Base-by-base conservation (phyloP, 306 rosid genomes). In the Pyrus communis region DNA sequence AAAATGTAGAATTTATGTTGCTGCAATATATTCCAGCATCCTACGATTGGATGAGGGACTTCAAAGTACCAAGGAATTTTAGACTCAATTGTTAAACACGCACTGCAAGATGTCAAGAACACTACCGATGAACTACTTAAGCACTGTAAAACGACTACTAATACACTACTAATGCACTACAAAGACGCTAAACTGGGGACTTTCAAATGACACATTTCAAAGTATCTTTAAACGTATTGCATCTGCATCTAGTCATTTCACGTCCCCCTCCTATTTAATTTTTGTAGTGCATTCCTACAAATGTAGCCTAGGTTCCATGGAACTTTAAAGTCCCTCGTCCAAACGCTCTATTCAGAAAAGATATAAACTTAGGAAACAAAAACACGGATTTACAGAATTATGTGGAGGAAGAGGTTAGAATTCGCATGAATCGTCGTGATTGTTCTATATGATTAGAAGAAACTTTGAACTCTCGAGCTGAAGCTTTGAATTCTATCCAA, bases 401-500 rank as follows among this genome's bases (percentile, higher is more conserved):
- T 9, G 6, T 49, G 55, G 55, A 49, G 55, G 55, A 4, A 15
- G 55, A 49, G 2, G 55, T 15, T 15, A 49, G 55, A 49, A 49
- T 15, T 49, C 4, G 6, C 55, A 1, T 6, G 21, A 5, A 49
- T 49, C 21, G 6, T 15, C 7, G 21, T 15, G 55, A 49, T 15
- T 15, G 10, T 54, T 54, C 17, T 10, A 9, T 30, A 64, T 3
- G 69, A 31, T 17, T 31, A 31, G 55, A 49, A 49, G 9, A 61
- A 61, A 61, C 21, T 61, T 27, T 27, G 62, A 61, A 1, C 18
- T 28, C 13, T 30, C 7, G 43, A 30, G 68, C 14, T 17, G 67
- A 75, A 49, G 55, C 58, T 81, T 71, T 57, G 57, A 74, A 42
- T 58, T 40, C 63, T 72, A 52, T 78, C 67, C 69, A 81, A 43